Base-by-base conservation (phyloP, 257 asterid species). In the Leptodermis oblonga region DNA sequence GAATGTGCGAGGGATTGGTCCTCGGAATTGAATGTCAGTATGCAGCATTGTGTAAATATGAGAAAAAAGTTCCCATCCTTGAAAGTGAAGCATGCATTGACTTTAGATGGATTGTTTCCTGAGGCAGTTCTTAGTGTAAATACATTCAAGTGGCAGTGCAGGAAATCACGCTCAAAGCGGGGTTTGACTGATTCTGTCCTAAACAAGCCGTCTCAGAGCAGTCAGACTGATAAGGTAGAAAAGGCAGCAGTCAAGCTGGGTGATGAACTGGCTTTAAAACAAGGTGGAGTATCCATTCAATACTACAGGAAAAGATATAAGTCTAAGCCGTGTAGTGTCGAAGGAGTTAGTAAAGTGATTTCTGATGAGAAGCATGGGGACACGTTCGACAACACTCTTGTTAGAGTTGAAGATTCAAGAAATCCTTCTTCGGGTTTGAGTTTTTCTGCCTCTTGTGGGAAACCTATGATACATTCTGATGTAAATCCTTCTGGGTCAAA, bases 81-180 rank as follows among this genome's bases (percentile, higher is more conserved):
- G 73, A 81, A 75, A 43, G 74, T 85, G 74, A 81, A 82, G 82
- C 89, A 86, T 76, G 82, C 90, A 10, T 77, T 83, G 87, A 80
- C 71, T 52, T 77, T 94, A 76, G 86, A 77, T 53, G 90, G 93
- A 25, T 70, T 91, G 76, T 85, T 85, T 75, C 69, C 84, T 62
- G 84, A 72, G 51, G 70, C 67, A 68, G 69, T 77, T 76, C 77
- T 68, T 22, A 45, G 73, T 62, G 75, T 80, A 37, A 80, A 79
- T 62, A 48, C 77, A 58, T 79, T 82, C 63, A 80, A 82, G 73
- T 94, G 99, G 97, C 75, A 70, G 65, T 89, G 95, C 65, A 85
- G 97, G 77, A 94, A 89, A 81, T 77, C 70, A 25, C 97, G 99
- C 70, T 82, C 99, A 42, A 89, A 73, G 62, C 83, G 92, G 72